These are phyloP conservation scores for Breynia disticha DNA, from an alignment of 441 rosid genomes.

Conservation along the genomic window DNA sequence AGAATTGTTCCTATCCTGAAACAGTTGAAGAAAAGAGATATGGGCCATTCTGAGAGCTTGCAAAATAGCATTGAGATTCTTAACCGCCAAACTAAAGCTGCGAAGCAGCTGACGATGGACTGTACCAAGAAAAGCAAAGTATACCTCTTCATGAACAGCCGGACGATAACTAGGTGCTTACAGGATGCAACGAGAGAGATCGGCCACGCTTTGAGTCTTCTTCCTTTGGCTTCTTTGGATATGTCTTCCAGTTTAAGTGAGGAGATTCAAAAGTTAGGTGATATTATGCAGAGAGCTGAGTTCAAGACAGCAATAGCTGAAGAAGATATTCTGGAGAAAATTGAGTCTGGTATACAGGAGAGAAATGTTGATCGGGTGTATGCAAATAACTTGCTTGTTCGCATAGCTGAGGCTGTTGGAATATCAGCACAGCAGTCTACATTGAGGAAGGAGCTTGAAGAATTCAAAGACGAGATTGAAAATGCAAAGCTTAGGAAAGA, in stretches of 20 bases:
- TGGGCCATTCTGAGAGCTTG: slow-evolving; percentile 27
- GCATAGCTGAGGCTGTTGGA: slow-evolving; percentile 55
- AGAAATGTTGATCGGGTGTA: slow-evolving; percentile 46
- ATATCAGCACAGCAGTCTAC: slow-evolving; percentile 39
- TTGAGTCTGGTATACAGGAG: slow-evolving; percentile 57
- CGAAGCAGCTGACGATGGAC: slow-evolving; percentile 35
- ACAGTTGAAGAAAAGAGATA: slow-evolving; percentile 33
- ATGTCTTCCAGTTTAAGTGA: slow-evolving; percentile 33
- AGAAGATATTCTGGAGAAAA: slow-evolving; percentile 51
- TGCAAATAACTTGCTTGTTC: slow-evolving; percentile 40
- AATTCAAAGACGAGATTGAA: slow-evolving; percentile 53
- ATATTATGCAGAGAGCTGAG: slow-evolving; percentile 46
- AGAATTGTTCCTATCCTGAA: slow-evolving; percentile 42
- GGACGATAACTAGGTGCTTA: slow-evolving; percentile 30
- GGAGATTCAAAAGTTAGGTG: slow-evolving; percentile 31
- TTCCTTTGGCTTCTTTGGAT: slow-evolving; percentile 46
- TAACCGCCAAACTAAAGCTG: slow-evolving; percentile 35
- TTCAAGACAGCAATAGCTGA: slow-evolving; percentile 47
- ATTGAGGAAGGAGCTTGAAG: slow-evolving; percentile 43
- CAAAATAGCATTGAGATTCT: slow-evolving; percentile 37
- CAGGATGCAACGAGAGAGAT: slow-evolving; percentile 34
- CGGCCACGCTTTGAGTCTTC: slow-evolving; percentile 39
- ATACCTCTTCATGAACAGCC: slow-evolving; percentile 49
- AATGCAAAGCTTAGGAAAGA: slow-evolving; percentile 43
- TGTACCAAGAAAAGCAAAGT: slow-evolving; percentile 45